Conservation (phyloP, 2,329 filamentous ascomycete species). For the Mycosphaerella sp. region DNA sequence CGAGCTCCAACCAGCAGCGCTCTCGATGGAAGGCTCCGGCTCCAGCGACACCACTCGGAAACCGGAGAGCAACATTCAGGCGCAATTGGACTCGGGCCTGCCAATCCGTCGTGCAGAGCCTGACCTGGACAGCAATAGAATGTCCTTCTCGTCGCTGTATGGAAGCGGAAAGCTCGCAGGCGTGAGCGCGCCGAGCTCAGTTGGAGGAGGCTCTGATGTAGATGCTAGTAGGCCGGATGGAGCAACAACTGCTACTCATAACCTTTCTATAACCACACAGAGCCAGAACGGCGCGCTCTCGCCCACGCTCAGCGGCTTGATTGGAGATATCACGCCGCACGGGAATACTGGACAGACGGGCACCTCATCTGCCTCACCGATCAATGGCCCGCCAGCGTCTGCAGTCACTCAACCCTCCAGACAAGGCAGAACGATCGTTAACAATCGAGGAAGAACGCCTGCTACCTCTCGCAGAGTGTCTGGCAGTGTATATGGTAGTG, state of each 20-base stretch:
- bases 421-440: slow-evolving; percentile 22
- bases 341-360: slow-evolving; percentile 51
- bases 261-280: slow-evolving; percentile 41
- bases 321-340: slow-evolving; percentile 33
- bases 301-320: slow-evolving; percentile 28
- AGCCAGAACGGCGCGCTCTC: slow-evolving; percentile 42
- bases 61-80: slow-evolving; percentile 2
- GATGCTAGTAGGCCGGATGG: slow-evolving; percentile 34
- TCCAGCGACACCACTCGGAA: slow-evolving; percentile 8
- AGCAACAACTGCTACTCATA: slow-evolving; percentile 41
- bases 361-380: slow-evolving; percentile 74
- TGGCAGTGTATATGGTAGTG: slow-evolving; percentile 12
- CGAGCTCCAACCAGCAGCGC: not conserved
- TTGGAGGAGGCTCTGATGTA: slow-evolving; percentile 41
- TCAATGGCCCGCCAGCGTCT: slow-evolving; percentile 59
- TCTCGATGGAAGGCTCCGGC: slow-evolving; percentile 2
- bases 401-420: slow-evolving; percentile 15
- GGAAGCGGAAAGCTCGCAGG: slow-evolving; percentile 53
- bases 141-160: slow-evolving; percentile 68
- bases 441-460: slow-evolving; percentile 39
- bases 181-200: slow-evolving; percentile 44
- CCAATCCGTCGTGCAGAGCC: slow-evolving; percentile 26
- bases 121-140: slow-evolving; percentile 52
- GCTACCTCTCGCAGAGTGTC: slow-evolving; percentile 68
- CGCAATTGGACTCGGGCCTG: slow-evolving; percentile 17